Evolutionary conservation across 495 filamentous ascomycete species (phyloP).

Genomic region (Hypomontagnella monticulosa): DNA sequence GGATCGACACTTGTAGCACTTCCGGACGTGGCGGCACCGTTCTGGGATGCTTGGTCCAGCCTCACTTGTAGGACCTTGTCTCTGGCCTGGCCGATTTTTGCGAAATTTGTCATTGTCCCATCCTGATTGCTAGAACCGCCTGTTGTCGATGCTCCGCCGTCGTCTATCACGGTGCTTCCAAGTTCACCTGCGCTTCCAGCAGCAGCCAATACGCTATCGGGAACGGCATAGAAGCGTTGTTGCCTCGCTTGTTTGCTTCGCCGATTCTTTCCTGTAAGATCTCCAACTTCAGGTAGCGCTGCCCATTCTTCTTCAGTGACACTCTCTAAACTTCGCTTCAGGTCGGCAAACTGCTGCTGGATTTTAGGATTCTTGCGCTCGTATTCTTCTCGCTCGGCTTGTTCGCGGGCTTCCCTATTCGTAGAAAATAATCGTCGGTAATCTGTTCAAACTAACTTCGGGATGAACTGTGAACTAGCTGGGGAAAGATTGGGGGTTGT

Average conservation of each 20-base stretch:
- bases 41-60: constrained; percentile 86
- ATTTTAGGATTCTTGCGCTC: constrained; percentile 98
- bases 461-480: constrained; percentile 74
- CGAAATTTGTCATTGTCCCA: constrained; percentile 96
- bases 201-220: constrained; percentile 92
- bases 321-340: constrained; percentile 87
- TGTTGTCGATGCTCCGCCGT: constrained; percentile 65
- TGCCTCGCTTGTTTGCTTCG: constrained; percentile 81
- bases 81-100: constrained; percentile 94
- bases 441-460: constrained; percentile 76
- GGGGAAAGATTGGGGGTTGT: constrained; percentile 29
- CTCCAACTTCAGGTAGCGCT: constrained; percentile 91
- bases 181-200: constrained; percentile 82
- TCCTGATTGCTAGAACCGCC: constrained; percentile 65
- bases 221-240: constrained; percentile 93
- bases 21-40: constrained; percentile 73
- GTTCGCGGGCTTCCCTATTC: constrained; percentile 93
- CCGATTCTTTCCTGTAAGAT: constrained; percentile 93
- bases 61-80: constrained; percentile 92
- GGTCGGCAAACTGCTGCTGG: constrained; percentile 95
- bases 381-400: constrained; percentile 90
- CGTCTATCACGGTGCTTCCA: constrained; percentile 83
- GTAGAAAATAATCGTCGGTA: constrained; percentile 76
- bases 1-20: constrained; percentile 93
- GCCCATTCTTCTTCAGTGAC: constrained; percentile 98